Evolutionary conservation across 2,329 filamentous ascomycete species (phyloP).

Genomic region (Sporothrix inflata): DNA sequence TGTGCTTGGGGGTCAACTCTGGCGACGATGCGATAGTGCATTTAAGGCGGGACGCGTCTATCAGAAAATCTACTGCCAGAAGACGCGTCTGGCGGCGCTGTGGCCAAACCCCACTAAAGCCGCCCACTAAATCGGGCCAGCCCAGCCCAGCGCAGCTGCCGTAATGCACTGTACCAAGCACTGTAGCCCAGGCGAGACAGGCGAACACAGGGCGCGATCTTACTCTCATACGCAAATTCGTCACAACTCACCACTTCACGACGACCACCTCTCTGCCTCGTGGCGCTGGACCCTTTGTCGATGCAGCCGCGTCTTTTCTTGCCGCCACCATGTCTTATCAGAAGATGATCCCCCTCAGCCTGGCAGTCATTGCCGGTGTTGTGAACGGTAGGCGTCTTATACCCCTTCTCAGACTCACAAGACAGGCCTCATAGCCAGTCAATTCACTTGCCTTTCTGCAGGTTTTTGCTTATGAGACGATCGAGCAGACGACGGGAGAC

Average conservation of each 20-base stretch:
- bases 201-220: background rate
- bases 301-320: background rate
- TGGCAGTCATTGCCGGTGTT: slow-evolving; percentile 41
- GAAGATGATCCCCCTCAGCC: slow-evolving; percentile 33
- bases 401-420: background rate
- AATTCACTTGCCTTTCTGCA: background rate
- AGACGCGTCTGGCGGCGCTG: slow-evolving; percentile 27
- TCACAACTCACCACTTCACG: background rate
- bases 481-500: background rate
- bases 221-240: background rate
- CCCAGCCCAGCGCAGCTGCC: slow-evolving; percentile 4
- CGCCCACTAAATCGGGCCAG: background rate
- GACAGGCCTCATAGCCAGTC: background rate
- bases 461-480: background rate
- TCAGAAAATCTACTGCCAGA: slow-evolving; percentile 17
- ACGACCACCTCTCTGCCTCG: background rate
- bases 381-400: slow-evolving; percentile 39
- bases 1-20: slow-evolving; percentile 6
- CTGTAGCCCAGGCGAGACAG: background rate
- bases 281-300: background rate
- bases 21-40: slow-evolving; percentile 10
- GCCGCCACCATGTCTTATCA: slow-evolving; percentile 32
- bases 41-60: slow-evolving; percentile 25
- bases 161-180: background rate
- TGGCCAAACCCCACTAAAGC: slow-evolving; percentile 15